Percentiles rank a stretch among this genome's conserved stretches.
Conservation (phyloP, 108 stramenopile species). For the Epithemia pelagica region DNA sequence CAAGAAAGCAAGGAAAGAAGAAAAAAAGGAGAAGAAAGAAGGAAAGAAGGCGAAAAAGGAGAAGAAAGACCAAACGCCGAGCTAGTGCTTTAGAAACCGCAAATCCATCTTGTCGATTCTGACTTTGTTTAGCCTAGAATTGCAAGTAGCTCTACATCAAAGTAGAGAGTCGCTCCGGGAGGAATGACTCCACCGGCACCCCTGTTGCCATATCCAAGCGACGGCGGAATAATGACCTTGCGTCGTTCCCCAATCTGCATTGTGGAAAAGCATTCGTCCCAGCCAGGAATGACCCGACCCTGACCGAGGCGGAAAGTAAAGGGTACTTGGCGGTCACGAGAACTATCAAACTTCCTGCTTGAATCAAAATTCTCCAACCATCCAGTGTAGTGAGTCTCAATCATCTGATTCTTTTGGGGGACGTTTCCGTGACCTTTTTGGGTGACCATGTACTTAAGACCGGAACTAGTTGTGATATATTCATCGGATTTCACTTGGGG, state of each 20-base stretch:
- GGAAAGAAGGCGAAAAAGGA: conserved; percentile 19
- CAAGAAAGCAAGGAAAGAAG: conserved; percentile 17
- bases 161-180: conserved; percentile 42
- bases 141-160: conserved; percentile 49
- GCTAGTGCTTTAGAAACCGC: no score
- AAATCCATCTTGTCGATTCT: no score
- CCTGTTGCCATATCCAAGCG: conserved; percentile 49
- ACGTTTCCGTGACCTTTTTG: conserved; percentile 28
- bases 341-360: background rate
- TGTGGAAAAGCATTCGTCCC: conserved; percentile 21
- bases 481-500: background rate
- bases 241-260: conserved; percentile 31
- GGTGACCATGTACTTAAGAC: background rate
- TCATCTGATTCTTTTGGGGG: conserved; percentile 27
- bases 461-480: background rate
- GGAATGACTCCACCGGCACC: conserved; percentile 57
- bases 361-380: background rate
- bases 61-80: no score
- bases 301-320: conserved; percentile 19
- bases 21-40: conserved; percentile 26
- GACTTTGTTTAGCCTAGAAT: conserved; percentile 14
- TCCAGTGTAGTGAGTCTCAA: conserved; percentile 14
- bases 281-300: conserved; percentile 29
- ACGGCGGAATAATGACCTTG: conserved; percentile 41
- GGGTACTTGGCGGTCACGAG: background rate